Percentiles rank a stretch among this genome's conserved stretches.
phyloP scores from a whole-genome alignment of 2,329 filamentous ascomycete genomes.

The Fusarium robinianum region DNA sequence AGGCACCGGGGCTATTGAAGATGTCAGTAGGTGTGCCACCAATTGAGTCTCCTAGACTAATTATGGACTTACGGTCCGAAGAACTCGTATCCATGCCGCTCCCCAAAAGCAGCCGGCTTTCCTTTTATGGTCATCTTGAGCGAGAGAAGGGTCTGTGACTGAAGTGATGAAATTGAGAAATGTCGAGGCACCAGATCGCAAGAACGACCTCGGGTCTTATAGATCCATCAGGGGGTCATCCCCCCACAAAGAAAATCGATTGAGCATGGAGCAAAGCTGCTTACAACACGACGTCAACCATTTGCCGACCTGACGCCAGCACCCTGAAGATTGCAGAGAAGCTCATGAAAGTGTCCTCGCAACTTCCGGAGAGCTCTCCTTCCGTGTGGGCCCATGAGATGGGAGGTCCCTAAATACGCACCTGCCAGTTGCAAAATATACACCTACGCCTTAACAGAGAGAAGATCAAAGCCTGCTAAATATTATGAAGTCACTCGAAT shows the following conservation, averaged over 20 bases:
- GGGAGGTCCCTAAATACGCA: too few species aligned
- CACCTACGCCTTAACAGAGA: too few species aligned
- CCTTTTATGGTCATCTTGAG: conserved; percentile 41
- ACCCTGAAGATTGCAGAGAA: too few species aligned
- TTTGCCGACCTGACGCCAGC: too few species aligned
- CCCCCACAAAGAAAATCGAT: not conserved
- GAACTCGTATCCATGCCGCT: conserved; percentile 56
- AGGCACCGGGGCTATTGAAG: conserved; percentile 68
- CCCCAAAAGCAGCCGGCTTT: conserved; percentile 33
- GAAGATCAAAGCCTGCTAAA: too few species aligned
- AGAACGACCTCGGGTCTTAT: conserved; percentile 2
- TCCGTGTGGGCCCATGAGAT: conserved; percentile 32
- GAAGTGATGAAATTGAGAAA: conserved; percentile 5
- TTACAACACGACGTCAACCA: conserved; percentile 12
- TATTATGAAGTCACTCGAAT: too few species aligned
- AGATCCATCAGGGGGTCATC: conserved; percentile 5
- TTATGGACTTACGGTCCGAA: conserved; percentile 52
- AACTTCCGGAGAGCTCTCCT: conserved; percentile 29
- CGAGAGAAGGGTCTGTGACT: conserved; percentile 6
- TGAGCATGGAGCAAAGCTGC: conserved; percentile 1
- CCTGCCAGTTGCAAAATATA: too few species aligned
- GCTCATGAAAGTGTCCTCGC: conserved; percentile 9
- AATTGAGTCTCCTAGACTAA: not conserved
- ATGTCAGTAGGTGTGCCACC: conserved; percentile 10
- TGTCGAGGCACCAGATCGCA: not conserved